Conservation (phyloP, 2,329 filamentous ascomycete genomes). For the Botrytis hyacinthi region DNA sequence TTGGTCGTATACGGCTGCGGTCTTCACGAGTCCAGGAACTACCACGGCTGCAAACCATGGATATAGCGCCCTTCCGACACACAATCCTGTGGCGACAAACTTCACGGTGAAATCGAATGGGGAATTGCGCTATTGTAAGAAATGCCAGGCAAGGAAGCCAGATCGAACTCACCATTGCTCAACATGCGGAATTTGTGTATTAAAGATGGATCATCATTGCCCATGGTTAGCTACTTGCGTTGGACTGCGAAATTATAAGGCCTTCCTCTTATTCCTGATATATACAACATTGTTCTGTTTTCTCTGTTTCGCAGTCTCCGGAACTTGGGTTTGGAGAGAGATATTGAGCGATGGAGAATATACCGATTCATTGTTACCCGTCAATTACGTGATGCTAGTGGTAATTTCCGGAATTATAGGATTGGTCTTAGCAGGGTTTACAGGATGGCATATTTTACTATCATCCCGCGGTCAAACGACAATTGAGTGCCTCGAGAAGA, state of each 20-base stretch:
- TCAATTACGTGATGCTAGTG: constrained; percentile 86
- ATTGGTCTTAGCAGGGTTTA: constrained; percentile 84
- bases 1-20: constrained; percentile 86
- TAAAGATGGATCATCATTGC: constrained; percentile 99
- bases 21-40: constrained; percentile 85
- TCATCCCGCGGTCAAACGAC: constrained; percentile 81
- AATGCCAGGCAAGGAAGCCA: constrained; percentile 91
- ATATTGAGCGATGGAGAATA: constrained; percentile 69
- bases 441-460: constrained; percentile 84
- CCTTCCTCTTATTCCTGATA: constrained; percentile 86
- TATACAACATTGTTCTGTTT: constrained; percentile 88
- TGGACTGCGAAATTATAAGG: constrained; percentile 90
- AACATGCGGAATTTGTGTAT: constrained; percentile 86
- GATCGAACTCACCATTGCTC: constrained; percentile 97
- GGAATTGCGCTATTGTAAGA: constrained; percentile 89
- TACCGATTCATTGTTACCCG: constrained; percentile 73
- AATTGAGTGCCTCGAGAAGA: constrained; percentile 95
- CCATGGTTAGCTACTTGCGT: constrained; percentile 97
- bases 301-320: constrained; percentile 73
- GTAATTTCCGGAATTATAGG: constrained; percentile 90
- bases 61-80: constrained; percentile 80
- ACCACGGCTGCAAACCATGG: constrained; percentile 58
- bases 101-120: constrained; percentile 93
- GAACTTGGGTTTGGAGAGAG: constrained; percentile 81
- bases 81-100: constrained; percentile 59